Percentiles rank a stretch among this genome's conserved stretches.
phyloP scores from a whole-genome alignment of 805 yeast genomes.

The Millerozyma miso region DNA sequence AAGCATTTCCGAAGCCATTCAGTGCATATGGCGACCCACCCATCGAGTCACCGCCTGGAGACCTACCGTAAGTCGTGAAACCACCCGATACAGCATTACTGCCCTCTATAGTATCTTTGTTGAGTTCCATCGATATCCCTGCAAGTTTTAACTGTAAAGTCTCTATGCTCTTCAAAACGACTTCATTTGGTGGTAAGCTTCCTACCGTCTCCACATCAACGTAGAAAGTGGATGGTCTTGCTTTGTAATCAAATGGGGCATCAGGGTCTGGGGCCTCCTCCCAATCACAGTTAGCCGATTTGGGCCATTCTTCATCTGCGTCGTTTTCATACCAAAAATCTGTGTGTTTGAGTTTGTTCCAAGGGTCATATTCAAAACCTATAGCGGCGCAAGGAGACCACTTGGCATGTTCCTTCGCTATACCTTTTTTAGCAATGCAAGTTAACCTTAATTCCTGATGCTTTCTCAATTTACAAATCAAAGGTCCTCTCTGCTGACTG shows the following conservation, averaged over 20 bases:
- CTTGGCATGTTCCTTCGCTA: conserved; percentile 95
- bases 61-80: conserved; percentile 45
- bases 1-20: conserved; percentile 33
- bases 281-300: conserved; percentile 81
- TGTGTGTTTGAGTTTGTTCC: conserved; percentile 95
- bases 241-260: conserved; percentile 79
- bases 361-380: conserved; percentile 98
- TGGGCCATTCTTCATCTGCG: conserved; percentile 91
- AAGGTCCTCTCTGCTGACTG: conserved; percentile 73
- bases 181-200: conserved; percentile 81
- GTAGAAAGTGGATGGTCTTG: conserved; percentile 78
- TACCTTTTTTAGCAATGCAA: conserved; percentile 97
- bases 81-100: conserved; percentile 42
- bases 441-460: conserved; percentile 86
- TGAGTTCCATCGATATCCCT: conserved; percentile 69
- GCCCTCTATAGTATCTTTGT: conserved; percentile 39
- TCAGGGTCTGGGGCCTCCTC: conserved; percentile 92
- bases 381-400: conserved; percentile 97
- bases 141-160: conserved; percentile 90
- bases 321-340: conserved; percentile 95
- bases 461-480: conserved; percentile 84
- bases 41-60: conserved; percentile 27
- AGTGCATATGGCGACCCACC: conserved; percentile 24
- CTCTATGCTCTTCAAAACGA: conserved; percentile 76
- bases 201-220: conserved; percentile 93